A percentile compares a stretch with the other conserved stretches of the same genome.
Evolutionary conservation across 306 rosid genomes (phyloP).

Genomic region (Vigna nakashimae): DNA sequence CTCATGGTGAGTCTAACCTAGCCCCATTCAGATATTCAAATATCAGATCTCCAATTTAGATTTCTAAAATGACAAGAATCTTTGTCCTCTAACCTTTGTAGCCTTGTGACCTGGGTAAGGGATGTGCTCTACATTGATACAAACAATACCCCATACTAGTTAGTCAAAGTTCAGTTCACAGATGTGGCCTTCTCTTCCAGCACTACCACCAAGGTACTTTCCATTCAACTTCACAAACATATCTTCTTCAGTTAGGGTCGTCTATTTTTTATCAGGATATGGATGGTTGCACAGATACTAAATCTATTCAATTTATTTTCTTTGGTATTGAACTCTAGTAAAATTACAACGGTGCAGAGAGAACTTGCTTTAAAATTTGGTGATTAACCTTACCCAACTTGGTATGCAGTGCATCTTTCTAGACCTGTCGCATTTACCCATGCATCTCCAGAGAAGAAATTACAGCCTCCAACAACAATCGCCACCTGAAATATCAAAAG

Average conservation of each 20-base stretch:
- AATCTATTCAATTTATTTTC: conserved; percentile 25
- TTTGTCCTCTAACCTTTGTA: background rate
- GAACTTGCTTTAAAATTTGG: conserved; percentile 28
- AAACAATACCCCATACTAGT: conserved; percentile 32
- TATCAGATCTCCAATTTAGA: conserved; percentile 28
- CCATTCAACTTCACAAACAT: conserved; percentile 20
- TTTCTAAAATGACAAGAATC: conserved; percentile 15
- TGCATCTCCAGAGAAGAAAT: conserved; percentile 93
- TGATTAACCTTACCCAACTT: conserved; percentile 79
- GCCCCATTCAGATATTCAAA: conserved; percentile 31
- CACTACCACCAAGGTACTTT: conserved; percentile 20
- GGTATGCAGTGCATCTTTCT: conserved; percentile 92
- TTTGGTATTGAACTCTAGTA: conserved; percentile 14
- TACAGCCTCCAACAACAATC: conserved; percentile 92
- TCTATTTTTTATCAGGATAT: conserved; percentile 32
- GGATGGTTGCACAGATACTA: background rate
- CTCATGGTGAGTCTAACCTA: conserved; percentile 21
- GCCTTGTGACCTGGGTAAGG: conserved; percentile 4
- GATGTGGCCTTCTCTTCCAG: conserved; percentile 12
- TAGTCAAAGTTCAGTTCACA: conserved; percentile 19
- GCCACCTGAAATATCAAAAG: conserved; percentile 68
- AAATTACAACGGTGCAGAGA: conserved; percentile 23
- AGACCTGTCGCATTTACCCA: conserved; percentile 91
- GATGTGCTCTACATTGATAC: conserved; percentile 30
- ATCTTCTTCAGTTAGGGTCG: conserved; percentile 11